Percentiles rank a stretch among this genome's conserved stretches.
phyloP scores from a whole-genome alignment of 306 rosid genomes.

The Begonia loranthoides region DNA sequence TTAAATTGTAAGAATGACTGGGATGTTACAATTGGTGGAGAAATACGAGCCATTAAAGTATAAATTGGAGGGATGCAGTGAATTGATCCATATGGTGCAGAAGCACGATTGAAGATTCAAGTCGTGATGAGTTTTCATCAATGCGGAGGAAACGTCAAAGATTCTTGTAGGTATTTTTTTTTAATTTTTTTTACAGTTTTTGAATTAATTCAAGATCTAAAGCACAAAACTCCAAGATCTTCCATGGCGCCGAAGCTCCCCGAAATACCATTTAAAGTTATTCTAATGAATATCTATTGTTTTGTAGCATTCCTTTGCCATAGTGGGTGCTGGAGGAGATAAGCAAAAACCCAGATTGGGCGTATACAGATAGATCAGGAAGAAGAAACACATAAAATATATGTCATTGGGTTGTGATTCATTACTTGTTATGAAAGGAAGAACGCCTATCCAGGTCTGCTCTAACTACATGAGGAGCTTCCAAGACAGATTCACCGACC shows the following conservation, averaged over 20 bases:
- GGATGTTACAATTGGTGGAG: conserved; percentile 72
- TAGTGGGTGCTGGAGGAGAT: conserved; percentile 78
- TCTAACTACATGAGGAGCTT: conserved; percentile 74
- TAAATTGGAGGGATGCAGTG: conserved; percentile 57
- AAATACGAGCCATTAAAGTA: conserved; percentile 50
- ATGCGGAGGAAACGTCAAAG: conserved; percentile 37
- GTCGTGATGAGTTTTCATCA: conserved; percentile 77
- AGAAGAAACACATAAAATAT: conserved; percentile 61
- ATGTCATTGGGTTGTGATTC: conserved; percentile 77
- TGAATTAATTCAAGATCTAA: no score
- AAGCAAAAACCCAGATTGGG: conserved; percentile 49
- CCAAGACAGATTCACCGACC: conserved; percentile 44
- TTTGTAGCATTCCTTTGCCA: conserved; percentile 72
- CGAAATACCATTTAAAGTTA: background rate
- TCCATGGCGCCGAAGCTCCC: no score
- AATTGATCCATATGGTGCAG: conserved; percentile 38
- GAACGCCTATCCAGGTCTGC: conserved; percentile 72
- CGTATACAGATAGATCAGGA: conserved; percentile 64
- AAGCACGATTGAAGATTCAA: conserved; percentile 66
- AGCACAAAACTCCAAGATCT: background rate
- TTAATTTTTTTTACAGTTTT: background rate
- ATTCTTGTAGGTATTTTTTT: conserved; percentile 42
- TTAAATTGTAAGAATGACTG: no score
- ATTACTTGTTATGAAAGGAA: conserved; percentile 62
- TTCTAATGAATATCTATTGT: conserved; percentile 9